These are phyloP conservation scores for Sapria himalayana DNA, from an alignment of 345 rosid genomes.

Conservation along the genomic window DNA sequence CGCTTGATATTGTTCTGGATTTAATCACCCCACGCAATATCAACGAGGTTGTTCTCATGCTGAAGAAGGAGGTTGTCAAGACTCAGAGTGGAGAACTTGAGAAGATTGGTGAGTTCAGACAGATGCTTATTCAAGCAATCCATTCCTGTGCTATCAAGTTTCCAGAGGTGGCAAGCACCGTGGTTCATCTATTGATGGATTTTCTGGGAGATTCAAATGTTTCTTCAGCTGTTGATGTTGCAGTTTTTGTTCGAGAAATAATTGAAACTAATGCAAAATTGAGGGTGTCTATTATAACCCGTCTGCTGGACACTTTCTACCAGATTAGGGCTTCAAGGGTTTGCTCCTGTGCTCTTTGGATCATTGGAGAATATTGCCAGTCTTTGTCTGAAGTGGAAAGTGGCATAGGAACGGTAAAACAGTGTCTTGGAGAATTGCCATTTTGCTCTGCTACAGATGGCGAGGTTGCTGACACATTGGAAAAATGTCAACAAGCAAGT, in stretches of 20 bases:
- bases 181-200: constrained; percentile 81
- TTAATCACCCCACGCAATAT: constrained; percentile 60
- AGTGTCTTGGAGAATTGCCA: constrained; percentile 78
- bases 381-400: constrained; percentile 75
- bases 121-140: constrained; percentile 85
- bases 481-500: constrained; percentile 31
- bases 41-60: constrained; percentile 51
- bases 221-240: constrained; percentile 75
- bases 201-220: constrained; percentile 77
- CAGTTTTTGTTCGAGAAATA: constrained; percentile 61
- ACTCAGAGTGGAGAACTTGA: constrained; percentile 77
- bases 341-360: constrained; percentile 83
- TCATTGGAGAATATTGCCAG: constrained; percentile 73
- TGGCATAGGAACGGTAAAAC: constrained; percentile 62
- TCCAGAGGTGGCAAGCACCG: constrained; percentile 89
- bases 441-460: constrained; percentile 50
- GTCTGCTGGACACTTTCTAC: constrained; percentile 70
- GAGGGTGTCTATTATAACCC: constrained; percentile 69
- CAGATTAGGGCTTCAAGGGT: constrained; percentile 80
- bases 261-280: constrained; percentile 69
- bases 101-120: constrained; percentile 82
- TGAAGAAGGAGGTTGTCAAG: constrained; percentile 86
- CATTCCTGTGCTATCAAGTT: constrained; percentile 78
- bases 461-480: constrained; percentile 39
- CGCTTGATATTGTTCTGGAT: constrained; percentile 67